Conservation (phyloP, 176 grass and related monocot genomes). For the Ampelocalamus luodianensis region DNA sequence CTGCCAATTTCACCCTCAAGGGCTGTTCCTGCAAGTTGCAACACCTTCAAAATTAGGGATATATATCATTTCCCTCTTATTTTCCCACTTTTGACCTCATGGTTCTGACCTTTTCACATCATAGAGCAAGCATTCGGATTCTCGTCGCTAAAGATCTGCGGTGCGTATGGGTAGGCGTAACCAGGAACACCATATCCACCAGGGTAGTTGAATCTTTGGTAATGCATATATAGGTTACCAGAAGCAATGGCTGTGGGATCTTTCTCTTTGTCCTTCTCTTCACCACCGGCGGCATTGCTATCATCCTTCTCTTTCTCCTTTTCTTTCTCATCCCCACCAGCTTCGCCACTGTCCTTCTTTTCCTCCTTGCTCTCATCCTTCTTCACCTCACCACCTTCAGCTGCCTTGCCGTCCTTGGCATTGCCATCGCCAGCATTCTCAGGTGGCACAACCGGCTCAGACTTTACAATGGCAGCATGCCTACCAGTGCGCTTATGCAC, state of each 20-base stretch:
- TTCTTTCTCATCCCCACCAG: conserved; percentile 44
- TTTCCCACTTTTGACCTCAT: conserved; percentile 31
- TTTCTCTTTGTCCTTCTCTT: conserved; percentile 47
- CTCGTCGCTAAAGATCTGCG: conserved; percentile 73
- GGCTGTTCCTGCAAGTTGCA: conserved; percentile 39
- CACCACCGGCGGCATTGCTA: conserved; percentile 31
- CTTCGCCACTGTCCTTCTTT: conserved; percentile 47
- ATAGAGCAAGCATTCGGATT: conserved; percentile 73
- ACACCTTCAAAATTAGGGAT: conserved; percentile 41
- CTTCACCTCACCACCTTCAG: conserved; percentile 43
- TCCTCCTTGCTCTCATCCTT: conserved; percentile 60
- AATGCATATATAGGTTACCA: conserved; percentile 52
- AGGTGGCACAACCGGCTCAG: conserved; percentile 43
- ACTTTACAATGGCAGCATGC: conserved; percentile 64
- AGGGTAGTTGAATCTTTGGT: conserved; percentile 47
- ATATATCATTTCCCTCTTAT: conserved; percentile 17
- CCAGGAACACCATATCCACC: conserved; percentile 40
- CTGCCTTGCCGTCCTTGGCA: conserved; percentile 53
- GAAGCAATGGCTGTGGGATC: conserved; percentile 23
- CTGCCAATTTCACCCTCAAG: background rate
- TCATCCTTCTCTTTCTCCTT: conserved; percentile 40
- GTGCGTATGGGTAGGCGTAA: conserved; percentile 59
- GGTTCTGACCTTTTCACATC: conserved; percentile 58
- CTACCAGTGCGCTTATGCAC: conserved; percentile 70
- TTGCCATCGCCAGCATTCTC: conserved; percentile 38